phyloP scores from a whole-genome alignment of 768 basidiomycete genomes.

The Boletus coccyginus region DNA sequence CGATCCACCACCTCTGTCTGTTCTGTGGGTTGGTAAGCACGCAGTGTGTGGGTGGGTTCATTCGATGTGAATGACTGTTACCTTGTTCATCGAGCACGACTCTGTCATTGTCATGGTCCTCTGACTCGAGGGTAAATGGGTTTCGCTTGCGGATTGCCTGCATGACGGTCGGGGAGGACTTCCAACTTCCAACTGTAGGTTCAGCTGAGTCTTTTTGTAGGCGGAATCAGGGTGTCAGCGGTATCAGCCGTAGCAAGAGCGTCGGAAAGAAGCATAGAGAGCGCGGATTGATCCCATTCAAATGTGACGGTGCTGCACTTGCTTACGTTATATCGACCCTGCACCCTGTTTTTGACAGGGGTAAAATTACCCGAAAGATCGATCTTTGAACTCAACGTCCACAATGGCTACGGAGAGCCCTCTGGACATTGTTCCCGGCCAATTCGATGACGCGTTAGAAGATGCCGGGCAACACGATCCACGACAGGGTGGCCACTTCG shows the following conservation, averaged over 20 bases:
- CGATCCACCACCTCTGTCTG: slow-evolving; percentile 57
- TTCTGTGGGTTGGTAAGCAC: slow-evolving; percentile 38
- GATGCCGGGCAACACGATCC: slow-evolving; percentile 14
- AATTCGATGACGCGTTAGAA: slow-evolving; percentile 61
- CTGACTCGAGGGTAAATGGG: slow-evolving; percentile 40
- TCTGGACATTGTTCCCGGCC: slow-evolving; percentile 43
- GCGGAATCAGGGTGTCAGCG: not conserved
- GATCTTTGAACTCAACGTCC: not conserved
- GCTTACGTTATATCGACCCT: slow-evolving; percentile 11
- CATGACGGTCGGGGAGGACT: slow-evolving; percentile 13
- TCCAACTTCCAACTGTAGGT: not conserved
- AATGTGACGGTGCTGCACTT: slow-evolving; percentile 7
- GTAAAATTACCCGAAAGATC: slow-evolving; percentile 5
- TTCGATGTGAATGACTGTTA: slow-evolving; percentile 14
- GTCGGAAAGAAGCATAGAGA: no score
- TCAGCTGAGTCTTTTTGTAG: slow-evolving; percentile 6
- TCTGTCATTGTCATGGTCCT: slow-evolving; percentile 29
- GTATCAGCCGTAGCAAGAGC: not conserved
- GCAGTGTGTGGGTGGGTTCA: not conserved
- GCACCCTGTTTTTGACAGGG: slow-evolving; percentile 6
- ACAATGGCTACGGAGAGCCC: slow-evolving; percentile 20
- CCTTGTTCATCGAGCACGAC: slow-evolving; percentile 55
- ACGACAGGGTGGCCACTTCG: slow-evolving; percentile 38
- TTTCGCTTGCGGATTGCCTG: slow-evolving; percentile 42
- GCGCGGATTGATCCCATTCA: no score